Percentiles rank a stretch among this genome's conserved stretches.
Evolutionary conservation across 2,329 filamentous ascomycete species (phyloP).

Genomic region (Aureobasidium lini): DNA sequence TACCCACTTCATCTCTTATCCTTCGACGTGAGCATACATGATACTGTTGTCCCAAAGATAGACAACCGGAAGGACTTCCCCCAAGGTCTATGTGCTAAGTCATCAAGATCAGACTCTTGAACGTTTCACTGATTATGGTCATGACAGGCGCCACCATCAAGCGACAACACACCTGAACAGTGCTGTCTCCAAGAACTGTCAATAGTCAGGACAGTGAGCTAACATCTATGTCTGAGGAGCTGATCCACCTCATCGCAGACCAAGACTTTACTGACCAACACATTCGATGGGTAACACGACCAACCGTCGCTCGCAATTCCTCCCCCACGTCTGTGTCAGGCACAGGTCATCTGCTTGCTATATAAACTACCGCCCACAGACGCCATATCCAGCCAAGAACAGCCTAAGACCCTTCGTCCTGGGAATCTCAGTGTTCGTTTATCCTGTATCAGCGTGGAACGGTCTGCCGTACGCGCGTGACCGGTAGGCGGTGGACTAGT

Average conservation of each 20-base stretch:
- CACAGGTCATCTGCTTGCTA: constrained; percentile 2
- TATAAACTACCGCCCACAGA: not conserved
- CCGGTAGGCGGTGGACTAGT: constrained; percentile 9
- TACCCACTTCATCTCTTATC: too few relatives aligned
- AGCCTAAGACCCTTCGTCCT: not conserved
- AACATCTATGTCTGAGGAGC: not conserved
- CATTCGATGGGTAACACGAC: not conserved
- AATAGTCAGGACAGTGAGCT: not conserved
- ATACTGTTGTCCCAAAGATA: not conserved
- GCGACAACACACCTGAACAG: not conserved
- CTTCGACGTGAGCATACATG: too few relatives aligned
- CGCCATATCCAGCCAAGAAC: not conserved
- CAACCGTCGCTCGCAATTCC: not conserved
- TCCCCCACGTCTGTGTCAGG: not conserved
- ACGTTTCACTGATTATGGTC: not conserved
- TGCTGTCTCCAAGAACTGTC: not conserved
- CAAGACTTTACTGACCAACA: not conserved
- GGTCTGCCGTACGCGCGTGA: constrained; percentile 8
- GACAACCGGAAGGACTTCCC: too few relatives aligned
- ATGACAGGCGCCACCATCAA: not conserved
- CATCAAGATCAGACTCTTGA: not conserved
- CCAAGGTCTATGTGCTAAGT: not conserved
- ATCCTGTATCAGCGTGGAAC: constrained; percentile 10
- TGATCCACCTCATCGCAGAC: not conserved
- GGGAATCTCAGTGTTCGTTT: not conserved